phyloP scores from a whole-genome alignment of 2,329 filamentous ascomycete species.

The Microcera coccophila region DNA sequence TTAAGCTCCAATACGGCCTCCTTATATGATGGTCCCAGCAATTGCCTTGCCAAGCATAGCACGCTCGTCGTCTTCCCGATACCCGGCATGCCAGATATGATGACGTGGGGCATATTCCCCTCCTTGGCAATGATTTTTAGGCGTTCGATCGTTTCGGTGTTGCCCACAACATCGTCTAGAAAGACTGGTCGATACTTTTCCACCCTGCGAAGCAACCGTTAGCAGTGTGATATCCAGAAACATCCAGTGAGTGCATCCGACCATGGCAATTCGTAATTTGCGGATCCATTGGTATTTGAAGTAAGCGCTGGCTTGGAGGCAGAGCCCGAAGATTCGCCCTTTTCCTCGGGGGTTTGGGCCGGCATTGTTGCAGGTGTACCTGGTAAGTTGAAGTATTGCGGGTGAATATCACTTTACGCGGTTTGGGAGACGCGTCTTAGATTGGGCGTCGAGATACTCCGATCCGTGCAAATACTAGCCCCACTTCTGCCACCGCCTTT shows the following conservation, averaged over 20 bases:
- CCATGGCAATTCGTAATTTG: constrained; percentile 77
- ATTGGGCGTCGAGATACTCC: constrained; percentile 5
- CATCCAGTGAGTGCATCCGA: constrained; percentile 34
- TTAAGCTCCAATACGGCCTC: constrained; percentile 96
- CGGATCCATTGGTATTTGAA: constrained; percentile 45
- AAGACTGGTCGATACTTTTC: constrained; percentile 96
- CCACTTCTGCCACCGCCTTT: constrained; percentile 28
- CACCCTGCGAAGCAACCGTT: constrained; percentile 59
- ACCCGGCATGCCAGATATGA: constrained; percentile 98
- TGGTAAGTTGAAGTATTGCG: constrained; percentile 5
- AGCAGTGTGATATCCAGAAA: constrained; percentile 21
- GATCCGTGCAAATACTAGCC: constrained; percentile 27
- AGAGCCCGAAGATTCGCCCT: constrained; percentile 59
- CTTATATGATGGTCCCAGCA: constrained; percentile 91
- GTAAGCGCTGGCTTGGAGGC: constrained; percentile 55
- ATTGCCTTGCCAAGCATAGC: constrained; percentile 83
- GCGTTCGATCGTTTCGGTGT: constrained; percentile 94
- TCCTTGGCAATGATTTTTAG: constrained; percentile 98
- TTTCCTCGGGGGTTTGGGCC: constrained; percentile 47
- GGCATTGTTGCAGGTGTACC: constrained; percentile 40
- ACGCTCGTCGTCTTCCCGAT: constrained; percentile 98
- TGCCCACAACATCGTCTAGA: constrained; percentile 94
- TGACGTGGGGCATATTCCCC: constrained; percentile 98
- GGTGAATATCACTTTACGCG: constrained; percentile 37
- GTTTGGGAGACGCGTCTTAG: constrained; percentile 33